Base-by-base conservation (phyloP, 371 early-diverging fungal genomes). In the Mucor racemosus region DNA sequence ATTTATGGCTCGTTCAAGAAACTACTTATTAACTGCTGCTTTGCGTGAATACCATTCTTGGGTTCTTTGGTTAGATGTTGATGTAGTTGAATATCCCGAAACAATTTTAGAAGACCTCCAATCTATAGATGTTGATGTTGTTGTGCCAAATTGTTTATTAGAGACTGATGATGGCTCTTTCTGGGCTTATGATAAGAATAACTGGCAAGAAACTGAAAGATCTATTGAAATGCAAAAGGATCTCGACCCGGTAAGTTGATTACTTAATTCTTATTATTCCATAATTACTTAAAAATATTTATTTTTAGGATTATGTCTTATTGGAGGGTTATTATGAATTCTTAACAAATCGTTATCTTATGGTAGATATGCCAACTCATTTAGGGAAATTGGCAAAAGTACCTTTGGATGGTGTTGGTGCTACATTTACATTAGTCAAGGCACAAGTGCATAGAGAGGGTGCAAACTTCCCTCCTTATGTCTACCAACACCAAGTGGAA, bases 361-460 rank as follows among this genome's bases (percentile, higher is more conserved):
- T 80, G 78, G 78, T 80, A 9, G 80, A 80, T 64, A 80, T 80
- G 80, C 77, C 80, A 33, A 77, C 77, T 0, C 76, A 77, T 58
- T 72, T 65, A 35, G 39, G 36, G 10, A 58, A 60, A 40, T 41
- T 74, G 11, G 41, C 66, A 33, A 76, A 74, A 36, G 78, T 77
- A 11, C 64, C 64, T 19, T 41, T 64, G 17, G 64, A 64, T 56
- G 64, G 64, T 34, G 64, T 64, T 9, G 79, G 79, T 34, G 77
- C 77, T 9, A 79, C 79, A 6, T 76, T 79, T 53, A 79, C 79
- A n/a, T 56, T 79, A n/a, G 87, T 90, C 61, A 87, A 87, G 17
- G 88, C 90, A 5, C 62, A 76, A 21, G 88, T 92, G 7, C 90
- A 90, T 67, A 87, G 89, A 4, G 81, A 84, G 15, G 91, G 90